A percentile compares a stretch with the other conserved stretches of the same genome.
Evolutionary conservation across 2,329 filamentous ascomycete species (phyloP).

Genomic region (Aureobasidium sp.): DNA sequence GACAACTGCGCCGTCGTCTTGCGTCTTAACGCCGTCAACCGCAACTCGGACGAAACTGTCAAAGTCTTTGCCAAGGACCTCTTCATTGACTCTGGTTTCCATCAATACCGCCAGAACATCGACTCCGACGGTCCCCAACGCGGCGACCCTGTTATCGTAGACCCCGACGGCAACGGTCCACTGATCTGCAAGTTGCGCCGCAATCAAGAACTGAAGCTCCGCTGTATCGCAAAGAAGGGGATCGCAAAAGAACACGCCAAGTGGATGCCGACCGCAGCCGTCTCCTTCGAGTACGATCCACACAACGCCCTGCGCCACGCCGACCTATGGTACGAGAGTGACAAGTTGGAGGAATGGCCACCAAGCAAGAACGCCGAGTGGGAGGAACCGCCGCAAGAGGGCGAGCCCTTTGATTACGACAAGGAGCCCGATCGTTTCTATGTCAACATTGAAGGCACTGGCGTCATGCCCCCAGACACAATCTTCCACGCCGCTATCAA

Average conservation of each 20-base stretch:
- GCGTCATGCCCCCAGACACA: slow-evolving; percentile 79
- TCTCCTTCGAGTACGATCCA: slow-evolving; percentile 97
- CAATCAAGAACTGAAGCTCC: slow-evolving; percentile 83
- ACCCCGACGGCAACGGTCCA: slow-evolving; percentile 72
- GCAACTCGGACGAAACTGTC: slow-evolving; percentile 79
- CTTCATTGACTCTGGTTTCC: slow-evolving; percentile 45
- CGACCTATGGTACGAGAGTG: slow-evolving; percentile 90
- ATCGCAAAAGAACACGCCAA: slow-evolving; percentile 99
- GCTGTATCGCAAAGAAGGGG: slow-evolving; percentile 93
- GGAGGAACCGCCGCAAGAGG: slow-evolving; percentile 73
- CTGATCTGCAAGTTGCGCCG: slow-evolving; percentile 86
- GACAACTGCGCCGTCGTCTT: slow-evolving; percentile 84
- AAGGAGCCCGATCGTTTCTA: slow-evolving; percentile 75
- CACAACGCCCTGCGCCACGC: slow-evolving; percentile 91
- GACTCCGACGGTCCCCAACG: slow-evolving; percentile 17
- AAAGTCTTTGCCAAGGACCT: slow-evolving; percentile 90
- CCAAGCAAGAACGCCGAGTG: slow-evolving; percentile 59
- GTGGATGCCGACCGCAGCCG: slow-evolving; percentile 86
- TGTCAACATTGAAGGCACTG: slow-evolving; percentile 84
- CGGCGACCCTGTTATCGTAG: slow-evolving; percentile 75
- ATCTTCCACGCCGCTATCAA: slow-evolving; percentile 86
- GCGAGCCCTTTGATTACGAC: slow-evolving; percentile 85
- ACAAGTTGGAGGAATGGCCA: slow-evolving; percentile 77
- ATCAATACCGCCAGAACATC: background rate
- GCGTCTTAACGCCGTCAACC: slow-evolving; percentile 62